A percentile compares a stretch with the other conserved stretches of the same genome.
These are phyloP conservation scores for Gossypium mustelinum DNA, from an alignment of 345 rosid genomes.

Conservation along the genomic window DNA sequence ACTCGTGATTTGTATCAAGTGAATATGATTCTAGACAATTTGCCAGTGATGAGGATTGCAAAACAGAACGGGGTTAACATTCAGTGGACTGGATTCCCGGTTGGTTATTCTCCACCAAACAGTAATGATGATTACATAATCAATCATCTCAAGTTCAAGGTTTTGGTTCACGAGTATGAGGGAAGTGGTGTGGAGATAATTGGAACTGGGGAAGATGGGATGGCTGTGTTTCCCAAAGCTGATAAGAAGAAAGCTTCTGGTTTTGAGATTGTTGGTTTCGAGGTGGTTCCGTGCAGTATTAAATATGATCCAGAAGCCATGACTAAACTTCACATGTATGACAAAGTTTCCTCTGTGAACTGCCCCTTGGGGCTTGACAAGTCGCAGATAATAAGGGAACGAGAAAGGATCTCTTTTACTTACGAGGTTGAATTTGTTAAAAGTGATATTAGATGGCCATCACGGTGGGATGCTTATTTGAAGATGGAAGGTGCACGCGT, in stretches of 20 bases:
- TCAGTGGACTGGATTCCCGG: constrained; percentile 85
- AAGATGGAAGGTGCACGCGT: constrained; percentile 87
- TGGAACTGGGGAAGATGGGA: constrained; percentile 83
- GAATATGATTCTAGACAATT: constrained; percentile 76
- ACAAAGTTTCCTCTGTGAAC: constrained; percentile 40
- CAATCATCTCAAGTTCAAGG: constrained; percentile 70
- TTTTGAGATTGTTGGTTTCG: constrained; percentile 76
- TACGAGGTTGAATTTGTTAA: constrained; percentile 77
- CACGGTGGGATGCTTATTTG: constrained; percentile 86
- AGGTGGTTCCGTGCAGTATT: constrained; percentile 77
- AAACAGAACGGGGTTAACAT: constrained; percentile 60
- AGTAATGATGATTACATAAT: constrained; percentile 76
- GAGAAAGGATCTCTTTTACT: constrained; percentile 68
- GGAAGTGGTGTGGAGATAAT: constrained; percentile 70
- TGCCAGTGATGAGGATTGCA: constrained; percentile 74
- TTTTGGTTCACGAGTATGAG: constrained; percentile 68
- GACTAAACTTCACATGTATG: constrained; percentile 63
- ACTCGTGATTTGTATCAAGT: constrained; percentile 76
- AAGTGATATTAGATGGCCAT: constrained; percentile 71
- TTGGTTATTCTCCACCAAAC: constrained; percentile 61
- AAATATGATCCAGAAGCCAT: constrained; percentile 51
- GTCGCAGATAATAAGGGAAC: constrained; percentile 73
- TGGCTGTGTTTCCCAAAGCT: constrained; percentile 66
- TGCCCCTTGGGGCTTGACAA: constrained; percentile 71
- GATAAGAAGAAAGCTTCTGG: constrained; percentile 64